These are phyloP conservation scores for Clarireedia hainanense DNA, from an alignment of 2,329 filamentous ascomycete genomes.

Conservation along the genomic window DNA sequence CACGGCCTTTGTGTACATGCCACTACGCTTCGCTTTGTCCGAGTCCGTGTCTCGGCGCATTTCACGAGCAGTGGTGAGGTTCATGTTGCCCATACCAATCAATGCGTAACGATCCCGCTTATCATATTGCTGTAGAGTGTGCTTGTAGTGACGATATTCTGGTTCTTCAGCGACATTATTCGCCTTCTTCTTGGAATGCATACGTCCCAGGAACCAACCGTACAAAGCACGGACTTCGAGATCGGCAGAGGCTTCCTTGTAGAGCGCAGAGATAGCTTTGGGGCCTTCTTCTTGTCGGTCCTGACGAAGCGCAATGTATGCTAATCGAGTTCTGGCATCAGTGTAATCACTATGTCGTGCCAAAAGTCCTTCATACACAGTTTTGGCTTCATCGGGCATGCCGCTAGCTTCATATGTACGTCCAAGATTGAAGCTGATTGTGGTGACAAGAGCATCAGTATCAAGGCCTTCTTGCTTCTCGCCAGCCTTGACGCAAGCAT, in stretches of 20 bases:
- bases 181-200: constrained; percentile 69
- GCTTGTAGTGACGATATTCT: constrained; percentile 92
- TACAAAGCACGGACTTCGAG: constrained; percentile 89
- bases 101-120: constrained; percentile 98
- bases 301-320: constrained; percentile 79
- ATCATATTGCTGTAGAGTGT: constrained; percentile 87
- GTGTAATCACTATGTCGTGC: constrained; percentile 85
- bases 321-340: constrained; percentile 79
- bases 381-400: constrained; percentile 72
- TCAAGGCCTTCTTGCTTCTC: constrained; percentile 70
- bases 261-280: constrained; percentile 76
- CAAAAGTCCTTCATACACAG: constrained; percentile 80
- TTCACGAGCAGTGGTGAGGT: constrained; percentile 77
- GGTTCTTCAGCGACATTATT: constrained; percentile 79
- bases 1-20: constrained; percentile 82
- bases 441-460: constrained; percentile 85
- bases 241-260: constrained; percentile 75
- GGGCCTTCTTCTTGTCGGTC: constrained; percentile 80
- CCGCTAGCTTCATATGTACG: constrained; percentile 85
- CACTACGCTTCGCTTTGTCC: constrained; percentile 84
- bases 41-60: constrained; percentile 86
- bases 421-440: constrained; percentile 93
- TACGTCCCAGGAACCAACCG: constrained; percentile 88
- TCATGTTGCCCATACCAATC: constrained; percentile 91
- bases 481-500: constrained; percentile 74